Base-by-base conservation (phyloP, 129 eudicot genomes). In the Tagetes erecta region DNA sequence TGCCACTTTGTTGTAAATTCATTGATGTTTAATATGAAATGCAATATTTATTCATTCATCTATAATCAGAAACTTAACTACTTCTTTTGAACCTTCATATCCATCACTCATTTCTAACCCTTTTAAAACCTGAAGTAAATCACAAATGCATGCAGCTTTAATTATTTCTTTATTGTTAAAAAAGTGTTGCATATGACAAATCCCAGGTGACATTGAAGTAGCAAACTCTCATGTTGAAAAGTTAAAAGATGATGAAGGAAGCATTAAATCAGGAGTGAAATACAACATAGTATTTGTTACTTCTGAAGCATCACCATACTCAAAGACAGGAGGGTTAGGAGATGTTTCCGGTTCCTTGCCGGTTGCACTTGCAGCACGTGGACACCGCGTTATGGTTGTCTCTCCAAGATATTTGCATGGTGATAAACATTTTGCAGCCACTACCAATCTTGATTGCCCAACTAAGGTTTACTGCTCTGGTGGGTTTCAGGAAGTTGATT, bases 341-440 rank as follows among this genome's bases (percentile, higher is more conserved):
- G 98, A 92, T 76, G 98, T 92, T 36, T 92, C 96, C 81, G 98
- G 98, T 55, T 92, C 98, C 53, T 84, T 92, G 60, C 98, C 98
- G 52, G 79, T 92, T 65, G 94, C 98, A 34, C 80, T 92, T 57
- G 98, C 96, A 9, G 83, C 69, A 30, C 91, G 96, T 37, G 98
- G 98, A 34, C 96, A 89, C 67, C 95, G 96, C 46, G 95, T 89
- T 20, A 92, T 92, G 98, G 98, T 92, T 71, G 85, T 92, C 41
- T 78, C 92, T 4, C 98, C 98, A 37, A 82, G 90, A 84, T 92
- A 89, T 76, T 73, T 84, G 79, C 76, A 81, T 67, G 95, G 96
- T 38, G 89, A 92, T 77, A 40, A 83, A 56, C 82, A 75, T 8
- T 92, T 68, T 78, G 83, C 87, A 3, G 80, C 81, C 69, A 94